Evolutionary conservation across 345 rosid species (phyloP).

Genomic region (Populus tremula): DNA sequence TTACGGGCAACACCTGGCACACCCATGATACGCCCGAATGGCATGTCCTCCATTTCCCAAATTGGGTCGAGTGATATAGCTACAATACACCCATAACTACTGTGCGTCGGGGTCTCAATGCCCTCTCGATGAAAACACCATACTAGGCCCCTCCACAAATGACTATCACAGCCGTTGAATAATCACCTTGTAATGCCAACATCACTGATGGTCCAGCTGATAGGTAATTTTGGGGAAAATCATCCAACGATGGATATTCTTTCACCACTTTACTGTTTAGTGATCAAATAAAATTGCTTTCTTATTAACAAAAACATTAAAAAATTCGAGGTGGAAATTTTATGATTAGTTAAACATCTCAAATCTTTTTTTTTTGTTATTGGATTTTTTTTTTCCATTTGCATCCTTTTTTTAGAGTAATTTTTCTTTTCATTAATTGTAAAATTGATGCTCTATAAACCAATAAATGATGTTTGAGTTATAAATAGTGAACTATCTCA

Average conservation of each 20-base stretch:
- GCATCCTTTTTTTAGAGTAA: too few species aligned
- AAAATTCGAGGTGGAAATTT: too few species aligned
- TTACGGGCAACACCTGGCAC: constrained; percentile 79
- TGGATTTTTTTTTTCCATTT: too few species aligned
- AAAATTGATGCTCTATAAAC: too few species aligned
- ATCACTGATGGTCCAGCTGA: constrained; percentile 82
- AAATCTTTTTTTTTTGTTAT: too few species aligned
- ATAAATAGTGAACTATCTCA: too few species aligned
- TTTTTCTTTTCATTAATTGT: too few species aligned
- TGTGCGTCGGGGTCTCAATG: constrained; percentile 26
- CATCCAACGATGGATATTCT: constrained; percentile 63
- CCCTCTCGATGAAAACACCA: constrained; percentile 58
- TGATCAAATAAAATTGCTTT: constrained; percentile 69
- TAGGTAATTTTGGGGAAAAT: constrained; percentile 83
- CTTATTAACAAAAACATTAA: constrained; percentile 63
- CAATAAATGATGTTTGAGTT: too few species aligned
- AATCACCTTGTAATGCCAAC: constrained; percentile 47
- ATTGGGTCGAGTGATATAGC: constrained; percentile 20
- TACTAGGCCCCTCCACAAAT: constrained; percentile 83
- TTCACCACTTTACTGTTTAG: constrained; percentile 38
- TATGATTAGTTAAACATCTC: too few species aligned
- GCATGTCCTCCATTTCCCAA: constrained; percentile 71
- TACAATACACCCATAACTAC: constrained; percentile 27
- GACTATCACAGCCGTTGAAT: constrained; percentile 51
- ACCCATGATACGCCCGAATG: constrained; percentile 85